Conservation (phyloP, 345 rosid species). For the Stellera chamaejasme region DNA sequence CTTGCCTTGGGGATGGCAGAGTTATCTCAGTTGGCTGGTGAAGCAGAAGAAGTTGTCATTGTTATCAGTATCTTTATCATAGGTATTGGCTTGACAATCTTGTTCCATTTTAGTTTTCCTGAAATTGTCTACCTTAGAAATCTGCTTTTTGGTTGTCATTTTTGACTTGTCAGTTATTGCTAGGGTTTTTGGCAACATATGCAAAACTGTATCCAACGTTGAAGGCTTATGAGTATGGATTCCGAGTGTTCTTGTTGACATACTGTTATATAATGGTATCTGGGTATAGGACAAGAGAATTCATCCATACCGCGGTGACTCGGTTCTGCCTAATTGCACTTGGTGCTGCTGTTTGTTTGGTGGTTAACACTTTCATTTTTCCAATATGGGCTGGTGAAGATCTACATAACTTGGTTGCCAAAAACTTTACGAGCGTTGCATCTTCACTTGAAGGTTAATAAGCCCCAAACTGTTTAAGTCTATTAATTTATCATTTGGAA, state of each 20-base stretch:
- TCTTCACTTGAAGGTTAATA: slow-evolving; percentile 74
- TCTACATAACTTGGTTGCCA: slow-evolving; percentile 75
- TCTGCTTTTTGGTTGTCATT: neutral
- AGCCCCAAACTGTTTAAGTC: neutral
- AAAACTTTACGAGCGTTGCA: slow-evolving; percentile 80
- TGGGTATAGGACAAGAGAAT: slow-evolving; percentile 76
- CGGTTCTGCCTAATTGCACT: slow-evolving; percentile 80
- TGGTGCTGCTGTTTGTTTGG: slow-evolving; percentile 76
- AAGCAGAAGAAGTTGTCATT: slow-evolving; percentile 61
- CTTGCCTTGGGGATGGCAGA: slow-evolving; percentile 86
- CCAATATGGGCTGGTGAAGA: slow-evolving; percentile 99
- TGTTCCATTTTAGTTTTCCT: neutral
- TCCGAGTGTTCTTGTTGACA: slow-evolving; percentile 82
- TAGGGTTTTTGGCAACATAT: slow-evolving; percentile 67
- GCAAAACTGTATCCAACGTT: slow-evolving; percentile 67
- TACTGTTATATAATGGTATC: slow-evolving; percentile 74
- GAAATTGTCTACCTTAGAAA: no score
- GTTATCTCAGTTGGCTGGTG: slow-evolving; percentile 54
- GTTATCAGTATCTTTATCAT: slow-evolving; percentile 61
- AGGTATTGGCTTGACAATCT: slow-evolving; percentile 29
- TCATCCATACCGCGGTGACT: slow-evolving; percentile 58
- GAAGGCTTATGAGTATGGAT: slow-evolving; percentile 93
- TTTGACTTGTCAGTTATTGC: slow-evolving; percentile 20
- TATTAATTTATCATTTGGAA: neutral
- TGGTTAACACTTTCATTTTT: slow-evolving; percentile 71